These are phyloP conservation scores for Cordyceps fumosorosea DNA, from an alignment of 2,329 filamentous ascomycete genomes.

Conservation along the genomic window DNA sequence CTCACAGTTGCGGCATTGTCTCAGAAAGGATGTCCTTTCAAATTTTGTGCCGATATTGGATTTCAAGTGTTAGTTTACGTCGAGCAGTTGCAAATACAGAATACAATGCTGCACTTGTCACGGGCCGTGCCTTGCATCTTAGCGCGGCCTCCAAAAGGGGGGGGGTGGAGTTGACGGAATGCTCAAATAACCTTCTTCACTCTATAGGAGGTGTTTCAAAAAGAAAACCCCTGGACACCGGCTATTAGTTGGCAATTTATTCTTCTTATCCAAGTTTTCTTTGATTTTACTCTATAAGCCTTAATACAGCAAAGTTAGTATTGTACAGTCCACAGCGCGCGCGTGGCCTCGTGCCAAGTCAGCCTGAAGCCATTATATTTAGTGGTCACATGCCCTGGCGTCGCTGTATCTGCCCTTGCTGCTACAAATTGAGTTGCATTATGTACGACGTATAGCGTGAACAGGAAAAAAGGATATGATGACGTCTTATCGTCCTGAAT, in stretches of 20 bases:
- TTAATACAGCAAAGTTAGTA: too few species aligned
- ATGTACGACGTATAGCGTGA: not conserved
- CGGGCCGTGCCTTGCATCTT: constrained; percentile 1
- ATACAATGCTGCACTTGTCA: not conserved
- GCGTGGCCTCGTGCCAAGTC: not conserved
- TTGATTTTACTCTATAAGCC: too few species aligned
- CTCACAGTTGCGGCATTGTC: not conserved
- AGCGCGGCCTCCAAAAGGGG: too few species aligned
- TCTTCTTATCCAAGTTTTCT: too few species aligned
- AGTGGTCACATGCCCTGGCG: not conserved
- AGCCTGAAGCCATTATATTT: not conserved
- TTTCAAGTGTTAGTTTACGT: too few species aligned
- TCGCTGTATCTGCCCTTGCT: not conserved
- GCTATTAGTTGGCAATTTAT: too few species aligned
- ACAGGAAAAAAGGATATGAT: not conserved
- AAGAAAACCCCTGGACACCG: too few species aligned
- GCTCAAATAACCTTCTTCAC: too few species aligned
- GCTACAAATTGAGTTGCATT: too few species aligned
- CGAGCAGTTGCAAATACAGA: not conserved
- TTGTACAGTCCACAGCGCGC: not conserved
- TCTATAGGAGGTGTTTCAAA: too few species aligned
- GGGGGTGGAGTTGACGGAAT: too few species aligned
- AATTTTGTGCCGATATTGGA: not conserved
- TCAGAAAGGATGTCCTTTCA: not conserved
- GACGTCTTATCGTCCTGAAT: not conserved